Base-by-base conservation (phyloP, 2,329 filamentous ascomycete species). In the Penicillium sp. region DNA sequence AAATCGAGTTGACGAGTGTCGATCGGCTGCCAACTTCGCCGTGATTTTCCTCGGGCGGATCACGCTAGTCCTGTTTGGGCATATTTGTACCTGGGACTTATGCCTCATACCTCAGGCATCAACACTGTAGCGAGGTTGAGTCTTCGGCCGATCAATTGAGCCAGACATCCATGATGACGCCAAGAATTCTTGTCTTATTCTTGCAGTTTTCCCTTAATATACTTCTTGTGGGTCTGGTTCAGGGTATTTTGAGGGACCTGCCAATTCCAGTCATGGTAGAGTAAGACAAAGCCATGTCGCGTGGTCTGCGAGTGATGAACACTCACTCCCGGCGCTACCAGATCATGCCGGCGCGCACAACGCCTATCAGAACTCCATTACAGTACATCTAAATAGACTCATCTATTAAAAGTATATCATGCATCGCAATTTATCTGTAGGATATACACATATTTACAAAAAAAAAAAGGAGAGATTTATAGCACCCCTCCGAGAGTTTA, bases 401-500 rank as follows among this genome's bases (percentile, higher is more conserved):
- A 19, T 49, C 26, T 2, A 30, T 17, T 28, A 26, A 7, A 30
- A 30, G 26, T n/a, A 12, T 15, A 35, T 22, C 30, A 51, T 51
- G n/a, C 49, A 33, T 51, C 28, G 19, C 19, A 54, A 22, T 45
- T n/a, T n/a, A 30, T 33, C 24, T 49, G 55, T 49, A 28, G 28
- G n/a, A 28, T 58, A 40, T 60, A 40, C 57, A 56, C 58, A 53
- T 17, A 40, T 45, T 56, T 57, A 37, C 19, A 30, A 35, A 49
- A 17, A 7, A 26, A 30, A 35, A 49, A 17, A 7, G n/a, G 28
- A n/a, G 24, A n/a, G 7, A 8, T 45, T 45, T 19, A 19, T 9
- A 2, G 12, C 24, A 28, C 24, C 12, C 4, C 2, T 22, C 28
- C 40, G 28, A 45, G 24, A 42, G 22, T 47, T 57, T 68, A 79